Base-by-base conservation (phyloP, 306 rosid genomes). In the Lathyrus sativus region DNA sequence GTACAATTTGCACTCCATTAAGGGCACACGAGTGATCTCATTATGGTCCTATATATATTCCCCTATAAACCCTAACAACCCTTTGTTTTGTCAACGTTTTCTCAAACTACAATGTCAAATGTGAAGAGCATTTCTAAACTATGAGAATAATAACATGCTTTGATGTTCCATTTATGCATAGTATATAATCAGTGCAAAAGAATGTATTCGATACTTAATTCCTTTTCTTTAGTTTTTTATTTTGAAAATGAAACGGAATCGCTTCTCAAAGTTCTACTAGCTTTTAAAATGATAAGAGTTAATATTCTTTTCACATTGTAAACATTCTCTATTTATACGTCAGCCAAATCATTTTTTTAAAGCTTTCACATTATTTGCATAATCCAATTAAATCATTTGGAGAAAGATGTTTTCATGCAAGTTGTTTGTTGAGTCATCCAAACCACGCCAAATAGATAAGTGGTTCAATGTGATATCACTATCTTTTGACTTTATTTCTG, bases 1-100 rank as follows among this genome's bases (percentile, higher is more conserved):
- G 19, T 53, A 51, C 67, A 70, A 43, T 75, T 70, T 74, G 73
- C 73, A 60, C n/a, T 67, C 73, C 79, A 69, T 31, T 69, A 14
- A 43, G 59, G 83, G 73, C 53, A 56, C 79, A 74, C 53, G 45
- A 62, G 64, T 69, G 43, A 54, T 61, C 66, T 61, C 15, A 24
- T 18, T 31, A 45, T 18, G 42, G 38, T 58, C 73, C 44, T 38
- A 14, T 38, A 62, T 13, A 61, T n/a, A 61, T 29, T 44, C 73
- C 74, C 77, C 77, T 58, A 6, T 42, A 49, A 78, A 41, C 73
- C 19, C 49, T 61, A 39, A 66, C 14, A 74, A 58, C 72, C 46
- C 70, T 50, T 31, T 49, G 33, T 43, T 58, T 58, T 35, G 31
- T 41, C 26, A 33, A 33, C n/a, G 43, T 42, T 13, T 58, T 58